phyloP scores from a whole-genome alignment of 2,329 filamentous ascomycete genomes.

The Camptophora hylomeconis region DNA sequence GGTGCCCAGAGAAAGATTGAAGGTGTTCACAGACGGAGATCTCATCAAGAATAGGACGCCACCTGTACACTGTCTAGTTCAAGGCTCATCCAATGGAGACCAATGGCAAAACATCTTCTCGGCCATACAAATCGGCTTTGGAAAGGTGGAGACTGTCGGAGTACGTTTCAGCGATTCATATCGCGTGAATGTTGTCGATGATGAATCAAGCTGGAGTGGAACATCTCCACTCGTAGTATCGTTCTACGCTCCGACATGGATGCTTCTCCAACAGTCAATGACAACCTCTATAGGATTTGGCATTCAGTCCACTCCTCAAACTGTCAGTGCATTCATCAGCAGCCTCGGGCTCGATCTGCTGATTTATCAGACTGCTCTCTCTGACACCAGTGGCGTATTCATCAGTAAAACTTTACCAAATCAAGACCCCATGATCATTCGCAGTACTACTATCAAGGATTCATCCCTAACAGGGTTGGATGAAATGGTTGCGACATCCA shows the following conservation, averaged over 20 bases:
- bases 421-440: too few relatives aligned
- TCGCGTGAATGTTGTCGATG: constrained; percentile 12
- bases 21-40: constrained; percentile 6
- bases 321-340: constrained; percentile 5
- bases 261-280: constrained; percentile 11
- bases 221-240: constrained; percentile 18
- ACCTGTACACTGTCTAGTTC: constrained; percentile 4
- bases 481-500: too few relatives aligned
- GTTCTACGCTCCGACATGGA: constrained; percentile 17
- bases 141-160: constrained; percentile 12
- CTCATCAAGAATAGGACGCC: constrained; percentile 4
- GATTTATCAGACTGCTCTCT: constrained; percentile 14
- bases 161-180: constrained; percentile 10
- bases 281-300: constrained; percentile 12
- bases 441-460: too few relatives aligned
- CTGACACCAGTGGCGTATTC: too few relatives aligned
- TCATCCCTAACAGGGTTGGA: too few relatives aligned
- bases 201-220: constrained; percentile 17
- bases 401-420: too few relatives aligned
- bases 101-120: constrained; percentile 16
- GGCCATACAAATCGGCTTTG: constrained; percentile 18
- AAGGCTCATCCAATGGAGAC: constrained; percentile 1
- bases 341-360: constrained; percentile 13
- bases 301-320: constrained; percentile 11
- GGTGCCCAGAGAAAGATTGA: constrained; percentile 10